phyloP scores from a whole-genome alignment of 2,329 filamentous ascomycete genomes.

The Hypocreales sp. region DNA sequence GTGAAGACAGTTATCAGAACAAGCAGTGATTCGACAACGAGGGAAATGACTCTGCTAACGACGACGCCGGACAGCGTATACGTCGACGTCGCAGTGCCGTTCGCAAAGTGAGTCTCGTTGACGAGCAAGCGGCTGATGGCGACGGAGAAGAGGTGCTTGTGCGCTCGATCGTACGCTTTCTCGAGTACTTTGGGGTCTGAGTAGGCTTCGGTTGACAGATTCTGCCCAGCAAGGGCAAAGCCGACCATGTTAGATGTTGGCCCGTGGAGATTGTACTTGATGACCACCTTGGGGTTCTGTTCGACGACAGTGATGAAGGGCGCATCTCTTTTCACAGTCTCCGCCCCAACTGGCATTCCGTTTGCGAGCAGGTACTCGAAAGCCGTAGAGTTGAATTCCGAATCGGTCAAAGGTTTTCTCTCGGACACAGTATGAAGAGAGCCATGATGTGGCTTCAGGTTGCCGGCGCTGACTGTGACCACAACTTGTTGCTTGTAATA shows the following conservation, averaged over 20 bases:
- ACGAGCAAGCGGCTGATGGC: constrained; percentile 7
- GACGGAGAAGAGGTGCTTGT: constrained; percentile 15
- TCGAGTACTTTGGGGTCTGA: constrained; percentile 1
- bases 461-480: constrained; percentile 16
- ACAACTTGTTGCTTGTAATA: constrained; percentile 31
- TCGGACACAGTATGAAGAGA: constrained; percentile 3
- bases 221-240: too few species aligned
- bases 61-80: constrained; percentile 12
- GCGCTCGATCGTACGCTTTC: constrained; percentile 8
- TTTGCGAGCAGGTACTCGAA: too few species aligned
- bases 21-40: constrained; percentile 13
- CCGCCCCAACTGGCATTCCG: too few species aligned
- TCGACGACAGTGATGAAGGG: too few species aligned
- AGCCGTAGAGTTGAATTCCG: constrained; percentile 17
- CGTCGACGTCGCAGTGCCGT: constrained; percentile 4
- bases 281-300: too few species aligned
- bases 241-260: too few species aligned
- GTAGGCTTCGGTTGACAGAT: too few species aligned
- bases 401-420: constrained; percentile 5
- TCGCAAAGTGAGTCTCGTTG: constrained; percentile 4
- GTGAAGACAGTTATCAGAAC: constrained; percentile 8
- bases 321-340: too few species aligned
- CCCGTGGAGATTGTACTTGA: too few species aligned
- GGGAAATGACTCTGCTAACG: constrained; percentile 16
- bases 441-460: constrained; percentile 3